phyloP scores from a whole-genome alignment of 75 land plant species.

The Picea glauca region DNA sequence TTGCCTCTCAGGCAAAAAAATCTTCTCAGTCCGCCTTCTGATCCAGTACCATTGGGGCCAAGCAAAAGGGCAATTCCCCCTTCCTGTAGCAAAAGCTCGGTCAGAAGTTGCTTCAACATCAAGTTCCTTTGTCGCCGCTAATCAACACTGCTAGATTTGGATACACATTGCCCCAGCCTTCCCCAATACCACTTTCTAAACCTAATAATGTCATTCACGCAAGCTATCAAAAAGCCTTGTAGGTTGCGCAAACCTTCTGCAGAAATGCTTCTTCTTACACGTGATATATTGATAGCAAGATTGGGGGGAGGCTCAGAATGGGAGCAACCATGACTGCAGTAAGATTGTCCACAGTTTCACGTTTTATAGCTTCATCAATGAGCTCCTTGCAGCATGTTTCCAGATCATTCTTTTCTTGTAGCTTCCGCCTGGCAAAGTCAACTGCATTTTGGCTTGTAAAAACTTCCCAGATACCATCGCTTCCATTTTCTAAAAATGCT shows the following conservation, averaged over 20 bases:
- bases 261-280: slow-evolving; percentile 61
- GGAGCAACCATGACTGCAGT: slow-evolving; percentile 83
- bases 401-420: slow-evolving; percentile 89
- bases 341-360: slow-evolving; percentile 73
- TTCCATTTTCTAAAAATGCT: too few species aligned
- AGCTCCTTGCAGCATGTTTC: slow-evolving; percentile 68
- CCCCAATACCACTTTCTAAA: slow-evolving; percentile 8
- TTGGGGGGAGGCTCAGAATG: slow-evolving; percentile 65
- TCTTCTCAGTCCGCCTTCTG: too few species aligned
- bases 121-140: too few species aligned
- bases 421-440: slow-evolving; percentile 74
- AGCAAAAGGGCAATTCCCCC: too few species aligned
- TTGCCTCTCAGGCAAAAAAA: too few species aligned
- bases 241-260: slow-evolving; percentile 61
- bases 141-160: not conserved
- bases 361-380: slow-evolving; percentile 71
- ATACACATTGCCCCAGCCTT: not conserved
- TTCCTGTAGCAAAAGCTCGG: too few species aligned
- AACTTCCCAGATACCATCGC: slow-evolving; percentile 95
- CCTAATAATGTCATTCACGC: slow-evolving; percentile 5
- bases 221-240: slow-evolving; percentile 57
- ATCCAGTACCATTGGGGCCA: too few species aligned
- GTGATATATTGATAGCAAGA: slow-evolving; percentile 35
- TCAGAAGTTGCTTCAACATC: too few species aligned
- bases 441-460: slow-evolving; percentile 83